A percentile compares a stretch with the other conserved stretches of the same genome.
Conservation (phyloP, 257 asterid species). For the Gentiana macrophylla region DNA sequence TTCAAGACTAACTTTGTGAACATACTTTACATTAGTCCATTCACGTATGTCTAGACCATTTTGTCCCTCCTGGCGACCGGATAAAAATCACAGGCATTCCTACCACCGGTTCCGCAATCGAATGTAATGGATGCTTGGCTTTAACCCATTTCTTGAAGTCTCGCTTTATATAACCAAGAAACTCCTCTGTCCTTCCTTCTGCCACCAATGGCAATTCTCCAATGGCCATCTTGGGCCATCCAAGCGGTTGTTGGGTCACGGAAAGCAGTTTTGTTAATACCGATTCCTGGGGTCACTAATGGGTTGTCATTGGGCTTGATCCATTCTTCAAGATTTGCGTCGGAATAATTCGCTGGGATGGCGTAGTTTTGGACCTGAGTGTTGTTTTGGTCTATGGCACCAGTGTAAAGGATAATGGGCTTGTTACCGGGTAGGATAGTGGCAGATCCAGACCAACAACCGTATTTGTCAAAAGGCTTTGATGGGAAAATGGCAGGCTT, state of each 20-base stretch:
- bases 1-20: conserved; percentile 58
- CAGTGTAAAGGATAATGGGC: conserved; percentile 76
- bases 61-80: conserved; percentile 28
- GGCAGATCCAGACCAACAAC: conserved; percentile 87
- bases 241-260: conserved; percentile 87
- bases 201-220: conserved; percentile 48
- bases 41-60: conserved; percentile 37
- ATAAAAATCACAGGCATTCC: conserved; percentile 74
- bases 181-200: conserved; percentile 28
- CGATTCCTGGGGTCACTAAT: conserved; percentile 22
- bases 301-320: conserved; percentile 70
- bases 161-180: conserved; percentile 34
- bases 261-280: conserved; percentile 40
- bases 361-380: conserved; percentile 81
- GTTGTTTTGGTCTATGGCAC: conserved; percentile 31
- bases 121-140: conserved; percentile 40
- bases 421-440: conserved; percentile 52
- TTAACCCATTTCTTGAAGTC: conserved; percentile 52
- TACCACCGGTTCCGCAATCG: conserved; percentile 39
- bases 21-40: conserved; percentile 36
- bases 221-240: conserved; percentile 41
- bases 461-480: conserved; percentile 44
- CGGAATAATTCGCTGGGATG: conserved; percentile 49
- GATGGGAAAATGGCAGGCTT: conserved; percentile 53
- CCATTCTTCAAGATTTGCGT: conserved; percentile 53